phyloP scores from a whole-genome alignment of 805 yeast genomes.

The Metschnikowia gruessii region DNA sequence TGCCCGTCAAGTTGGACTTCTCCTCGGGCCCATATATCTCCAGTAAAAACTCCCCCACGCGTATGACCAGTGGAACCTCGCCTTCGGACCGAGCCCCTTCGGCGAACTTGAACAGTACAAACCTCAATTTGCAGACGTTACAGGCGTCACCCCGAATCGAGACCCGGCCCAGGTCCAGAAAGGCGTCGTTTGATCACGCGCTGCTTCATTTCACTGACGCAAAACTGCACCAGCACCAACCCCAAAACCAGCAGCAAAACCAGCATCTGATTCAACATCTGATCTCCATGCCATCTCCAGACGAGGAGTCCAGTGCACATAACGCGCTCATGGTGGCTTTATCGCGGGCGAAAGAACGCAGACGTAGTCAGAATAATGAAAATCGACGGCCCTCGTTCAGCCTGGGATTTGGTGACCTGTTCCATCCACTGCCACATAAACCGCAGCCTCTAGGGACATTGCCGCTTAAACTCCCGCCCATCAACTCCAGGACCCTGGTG shows the following conservation, averaged over 20 bases:
- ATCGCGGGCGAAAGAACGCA: constrained; percentile 23
- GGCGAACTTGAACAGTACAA: constrained; percentile 27
- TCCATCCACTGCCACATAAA: constrained; percentile 4
- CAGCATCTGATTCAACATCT: not conserved
- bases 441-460: not conserved
- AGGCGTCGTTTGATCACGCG: constrained; percentile 3
- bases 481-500: constrained; percentile 12
- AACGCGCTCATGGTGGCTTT: constrained; percentile 43
- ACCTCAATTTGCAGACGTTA: constrained; percentile 37
- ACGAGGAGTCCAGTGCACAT: constrained; percentile 45
- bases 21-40: constrained; percentile 26
- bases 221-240: not conserved
- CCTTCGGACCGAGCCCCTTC: constrained; percentile 18
- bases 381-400: constrained; percentile 15
- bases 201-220: not conserved
- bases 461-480: constrained; percentile 17
- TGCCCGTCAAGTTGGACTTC: constrained; percentile 26
- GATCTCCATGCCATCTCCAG: constrained; percentile 28
- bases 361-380: constrained; percentile 13
- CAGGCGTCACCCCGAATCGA: constrained; percentile 31
- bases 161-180: not conserved
- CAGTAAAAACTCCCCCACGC: constrained; percentile 23
- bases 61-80: constrained; percentile 13
- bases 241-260: not conserved
- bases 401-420: constrained; percentile 8